phyloP scores from a whole-genome alignment of 2,329 filamentous ascomycete species.

The Neofusicoccum sp. region DNA sequence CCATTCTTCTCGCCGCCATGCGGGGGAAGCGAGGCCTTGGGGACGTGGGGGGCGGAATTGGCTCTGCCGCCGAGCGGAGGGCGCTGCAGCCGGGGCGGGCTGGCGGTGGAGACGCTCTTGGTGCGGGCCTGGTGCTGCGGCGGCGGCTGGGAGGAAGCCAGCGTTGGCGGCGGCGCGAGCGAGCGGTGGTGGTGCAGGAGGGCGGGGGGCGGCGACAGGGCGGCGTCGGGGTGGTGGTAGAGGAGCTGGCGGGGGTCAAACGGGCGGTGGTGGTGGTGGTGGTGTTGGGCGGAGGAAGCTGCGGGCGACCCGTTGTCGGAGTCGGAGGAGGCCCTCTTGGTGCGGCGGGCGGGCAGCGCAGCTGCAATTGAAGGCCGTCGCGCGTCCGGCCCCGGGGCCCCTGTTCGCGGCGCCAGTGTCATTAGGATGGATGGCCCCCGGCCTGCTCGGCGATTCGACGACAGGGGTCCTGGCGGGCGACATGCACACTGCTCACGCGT shows the following conservation, averaged over 20 bases:
- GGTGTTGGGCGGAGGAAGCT: not conserved
- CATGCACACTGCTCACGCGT: slow-evolving; percentile 3
- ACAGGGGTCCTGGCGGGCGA: slow-evolving; percentile 1
- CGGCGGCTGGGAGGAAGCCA: slow-evolving; percentile 4
- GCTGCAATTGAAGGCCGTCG: slow-evolving; percentile 6
- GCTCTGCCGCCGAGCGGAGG: slow-evolving; percentile 22
- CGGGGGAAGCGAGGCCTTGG: slow-evolving; percentile 22
- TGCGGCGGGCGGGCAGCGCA: not conserved
- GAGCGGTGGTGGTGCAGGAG: not conserved
- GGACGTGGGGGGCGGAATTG: slow-evolving; percentile 36
- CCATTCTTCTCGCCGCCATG: slow-evolving; percentile 16
- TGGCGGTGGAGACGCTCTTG: slow-evolving; percentile 12
- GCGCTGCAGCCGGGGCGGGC: slow-evolving; percentile 1
- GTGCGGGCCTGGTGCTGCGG: slow-evolving; percentile 11
- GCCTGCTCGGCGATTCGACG: not conserved
- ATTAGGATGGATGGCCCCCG: not conserved
- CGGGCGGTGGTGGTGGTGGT: not conserved
- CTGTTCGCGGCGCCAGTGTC: slow-evolving; percentile 8
- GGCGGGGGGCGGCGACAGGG: not conserved
- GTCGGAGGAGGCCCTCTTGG: slow-evolving; percentile 1
- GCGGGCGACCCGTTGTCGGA: not conserved
- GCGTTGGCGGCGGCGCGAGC: not conserved
- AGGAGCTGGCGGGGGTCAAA: not conserved
- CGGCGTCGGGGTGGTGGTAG: not conserved
- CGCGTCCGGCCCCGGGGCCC: not conserved